Evolutionary conservation across 2,329 filamentous ascomycete species (phyloP), one percentile per base, ranked within the genome.

Genomic region (Trichoderma cornu-damae): DNA sequence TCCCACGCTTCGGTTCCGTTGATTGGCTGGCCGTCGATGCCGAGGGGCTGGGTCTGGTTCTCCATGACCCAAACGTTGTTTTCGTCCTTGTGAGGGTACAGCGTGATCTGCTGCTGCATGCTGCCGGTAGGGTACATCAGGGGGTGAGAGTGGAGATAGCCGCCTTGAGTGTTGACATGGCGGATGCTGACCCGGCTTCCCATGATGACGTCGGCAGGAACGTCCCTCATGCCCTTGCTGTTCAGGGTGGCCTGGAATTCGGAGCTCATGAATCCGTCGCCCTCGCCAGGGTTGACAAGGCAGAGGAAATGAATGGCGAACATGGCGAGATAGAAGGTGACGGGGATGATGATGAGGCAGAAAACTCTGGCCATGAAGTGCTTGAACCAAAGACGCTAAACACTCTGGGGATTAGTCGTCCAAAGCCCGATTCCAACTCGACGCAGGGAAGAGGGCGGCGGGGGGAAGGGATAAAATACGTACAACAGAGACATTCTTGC

Each of bases 251-350:
- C 89, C 76, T 99, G 94, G 79, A 99, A 99, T 70, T 99, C 94
- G 56, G 93, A 96, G 69, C 92, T 96, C 94, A 99, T 99, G 79
- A 99, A 99, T 56, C 94, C 94, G 73, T 99, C 94, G 55, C 94
- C 94, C 52, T 99, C 94, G 60, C 94, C 94, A 26, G 94, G 94
- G 75, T 99, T 99, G 60, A 87, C 83, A 40, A 99, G 82, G 78
- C 90, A 95, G 64, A 92, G 65, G 75, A 99, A 99, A 78, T 99
- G 94, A 67, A 99, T 95, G 53, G 84, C 92, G 68, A 99, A 99
- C 89, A 97, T 96, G 68, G 84, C 87, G 79, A 96, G 87, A 77
- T 99, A 99, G 75, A 99, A 96, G 34, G 84, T 85, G 24, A 88
- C 64, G 6, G 94, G 94, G 64, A 99, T 89, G 64, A 96, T 78